A percentile compares a stretch with the other conserved stretches of the same genome.
Conservation (phyloP, 208 protist genomes). For the Trypanosoma rangeli region DNA sequence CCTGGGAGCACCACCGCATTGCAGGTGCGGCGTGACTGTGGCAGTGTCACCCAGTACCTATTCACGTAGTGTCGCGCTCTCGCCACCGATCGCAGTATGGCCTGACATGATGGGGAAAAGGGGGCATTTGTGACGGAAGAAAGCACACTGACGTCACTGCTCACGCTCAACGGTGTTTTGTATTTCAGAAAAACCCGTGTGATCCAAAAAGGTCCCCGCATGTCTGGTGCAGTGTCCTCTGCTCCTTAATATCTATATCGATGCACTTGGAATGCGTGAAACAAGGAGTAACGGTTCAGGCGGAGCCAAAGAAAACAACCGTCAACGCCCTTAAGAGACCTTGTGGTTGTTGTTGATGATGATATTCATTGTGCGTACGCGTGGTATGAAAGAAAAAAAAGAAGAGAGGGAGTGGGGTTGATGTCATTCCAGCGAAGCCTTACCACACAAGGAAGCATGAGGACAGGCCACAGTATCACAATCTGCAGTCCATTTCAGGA, state of each 20-base stretch:
- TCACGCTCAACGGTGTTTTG: conserved; percentile 18
- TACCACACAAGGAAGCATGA: background rate
- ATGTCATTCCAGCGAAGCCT: background rate
- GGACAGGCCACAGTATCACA: background rate
- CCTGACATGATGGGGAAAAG: conserved; percentile 63
- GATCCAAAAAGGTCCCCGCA: conserved; percentile 13
- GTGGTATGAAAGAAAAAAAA: background rate
- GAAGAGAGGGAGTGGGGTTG: background rate
- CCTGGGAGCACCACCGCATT: conserved; percentile 74
- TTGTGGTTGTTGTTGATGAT: background rate
- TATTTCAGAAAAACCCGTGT: conserved; percentile 7
- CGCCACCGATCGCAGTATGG: conserved; percentile 40
- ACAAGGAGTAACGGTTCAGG: background rate
- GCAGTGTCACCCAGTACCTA: conserved; percentile 76
- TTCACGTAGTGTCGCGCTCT: conserved; percentile 50
- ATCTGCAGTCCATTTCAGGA: background rate
- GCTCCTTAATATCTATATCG: background rate
- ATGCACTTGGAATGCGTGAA: background rate
- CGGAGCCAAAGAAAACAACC: background rate
- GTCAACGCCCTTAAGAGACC: background rate
- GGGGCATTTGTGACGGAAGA: conserved; percentile 77
- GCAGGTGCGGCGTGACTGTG: conserved; percentile 71
- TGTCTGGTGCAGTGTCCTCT: conserved; percentile 1
- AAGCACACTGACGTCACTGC: conserved; percentile 41
- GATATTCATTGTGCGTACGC: background rate